Evolutionary conservation across 352 stramenopile species (phyloP).

Genomic region (Elongisporangium senticosum): DNA sequence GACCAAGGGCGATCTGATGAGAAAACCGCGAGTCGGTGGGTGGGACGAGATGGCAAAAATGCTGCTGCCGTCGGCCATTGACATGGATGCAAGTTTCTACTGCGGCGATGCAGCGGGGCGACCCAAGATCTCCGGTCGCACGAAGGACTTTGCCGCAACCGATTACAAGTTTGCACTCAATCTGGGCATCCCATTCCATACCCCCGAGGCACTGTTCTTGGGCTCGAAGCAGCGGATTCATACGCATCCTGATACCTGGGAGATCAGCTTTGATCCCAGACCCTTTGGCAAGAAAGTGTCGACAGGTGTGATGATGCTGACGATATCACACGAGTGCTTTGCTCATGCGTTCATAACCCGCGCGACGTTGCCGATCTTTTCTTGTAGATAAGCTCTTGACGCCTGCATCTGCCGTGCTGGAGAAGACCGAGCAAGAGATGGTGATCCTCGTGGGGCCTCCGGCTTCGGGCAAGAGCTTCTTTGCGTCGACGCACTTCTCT

Average conservation of each 20-base stretch:
- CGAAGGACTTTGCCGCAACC: constrained; percentile 80
- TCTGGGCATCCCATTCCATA: constrained; percentile 70
- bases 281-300: background rate
- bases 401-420: constrained; percentile 15
- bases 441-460: constrained; percentile 68
- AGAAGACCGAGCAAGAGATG: constrained; percentile 46
- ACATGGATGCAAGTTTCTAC: constrained; percentile 67
- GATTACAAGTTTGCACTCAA: constrained; percentile 91
- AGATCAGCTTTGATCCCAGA: constrained; percentile 64
- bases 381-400: constrained; percentile 17
- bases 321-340: background rate
- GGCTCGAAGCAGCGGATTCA: constrained; percentile 62
- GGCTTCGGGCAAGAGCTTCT: constrained; percentile 71
- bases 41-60: constrained; percentile 51
- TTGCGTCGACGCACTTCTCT: constrained; percentile 33
- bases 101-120: constrained; percentile 77
- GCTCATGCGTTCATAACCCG: background rate
- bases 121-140: constrained; percentile 53
- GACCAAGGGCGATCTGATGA: constrained; percentile 68
- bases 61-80: constrained; percentile 24
- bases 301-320: background rate
- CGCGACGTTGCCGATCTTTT: background rate
- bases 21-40: constrained; percentile 66
- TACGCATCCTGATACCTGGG: constrained; percentile 60
- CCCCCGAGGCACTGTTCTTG: constrained; percentile 81